These are phyloP conservation scores for Saturnispora halmiae DNA, from an alignment of 805 yeast genomes.

Conservation along the genomic window DNA sequence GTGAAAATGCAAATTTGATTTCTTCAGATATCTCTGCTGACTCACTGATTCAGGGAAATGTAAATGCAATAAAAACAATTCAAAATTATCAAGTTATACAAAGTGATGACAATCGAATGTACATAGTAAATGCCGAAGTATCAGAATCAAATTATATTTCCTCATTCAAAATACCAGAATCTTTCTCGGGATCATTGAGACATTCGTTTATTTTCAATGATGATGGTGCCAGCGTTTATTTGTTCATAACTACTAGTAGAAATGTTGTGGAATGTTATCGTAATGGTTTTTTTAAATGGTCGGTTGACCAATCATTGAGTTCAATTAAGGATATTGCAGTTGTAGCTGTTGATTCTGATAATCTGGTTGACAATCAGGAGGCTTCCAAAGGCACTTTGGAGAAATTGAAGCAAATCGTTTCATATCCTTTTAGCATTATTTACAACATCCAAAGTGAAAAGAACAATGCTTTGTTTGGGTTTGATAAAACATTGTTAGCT, in stretches of 20 bases:
- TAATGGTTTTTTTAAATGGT: conserved; percentile 31
- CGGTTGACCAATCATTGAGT: conserved; percentile 35
- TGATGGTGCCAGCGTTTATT: conserved; percentile 10
- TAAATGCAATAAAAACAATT: conserved; percentile 1
- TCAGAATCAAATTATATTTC: neutral
- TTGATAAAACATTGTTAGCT: conserved; percentile 34
- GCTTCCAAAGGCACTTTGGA: too few relatives aligned
- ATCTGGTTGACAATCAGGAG: too few relatives aligned
- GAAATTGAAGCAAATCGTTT: neutral
- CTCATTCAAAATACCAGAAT: conserved; percentile 12
- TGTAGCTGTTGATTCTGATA: conserved; percentile 20
- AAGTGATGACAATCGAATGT: conserved; percentile 11
- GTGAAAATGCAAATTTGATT: conserved; percentile 1
- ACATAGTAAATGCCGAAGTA: conserved; percentile 16
- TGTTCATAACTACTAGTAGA: conserved; percentile 13
- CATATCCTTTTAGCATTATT: too few relatives aligned
- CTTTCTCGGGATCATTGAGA: conserved; percentile 15
- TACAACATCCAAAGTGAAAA: too few relatives aligned
- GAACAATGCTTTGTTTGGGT: conserved; percentile 34
- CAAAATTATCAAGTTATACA: conserved; percentile 3
- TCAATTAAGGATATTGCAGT: conserved; percentile 30
- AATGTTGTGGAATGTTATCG: conserved; percentile 14
- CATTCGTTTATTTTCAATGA: conserved; percentile 11
- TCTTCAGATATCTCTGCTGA: conserved; percentile 9
- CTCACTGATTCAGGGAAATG: neutral